A percentile compares a stretch with the other conserved stretches of the same genome.
Conservation (phyloP, 768 basidiomycete genomes). For the Phanerochaete carnosa region DNA sequence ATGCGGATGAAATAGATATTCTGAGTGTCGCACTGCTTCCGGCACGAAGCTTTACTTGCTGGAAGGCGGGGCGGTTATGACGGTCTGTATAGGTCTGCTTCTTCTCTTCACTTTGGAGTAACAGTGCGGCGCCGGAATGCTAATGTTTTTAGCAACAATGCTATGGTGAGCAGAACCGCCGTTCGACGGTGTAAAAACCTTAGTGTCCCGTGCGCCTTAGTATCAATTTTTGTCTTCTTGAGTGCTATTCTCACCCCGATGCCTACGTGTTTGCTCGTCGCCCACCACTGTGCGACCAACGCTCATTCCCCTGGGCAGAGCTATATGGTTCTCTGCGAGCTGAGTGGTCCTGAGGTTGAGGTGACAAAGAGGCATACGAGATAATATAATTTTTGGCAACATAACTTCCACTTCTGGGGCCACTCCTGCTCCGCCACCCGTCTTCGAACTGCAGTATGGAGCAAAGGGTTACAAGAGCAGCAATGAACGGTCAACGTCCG, state of each 20-base stretch:
- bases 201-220: conserved; percentile 64
- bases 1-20: conserved; percentile 61
- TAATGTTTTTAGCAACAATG: conserved; percentile 51
- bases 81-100: conserved; percentile 78
- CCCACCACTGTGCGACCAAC: conserved; percentile 41
- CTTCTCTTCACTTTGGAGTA: conserved; percentile 21
- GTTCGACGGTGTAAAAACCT: conserved; percentile 63
- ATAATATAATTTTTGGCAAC: conserved; percentile 36
- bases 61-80: conserved; percentile 69
- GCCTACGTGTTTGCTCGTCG: background rate
- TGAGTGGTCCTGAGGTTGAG: conserved; percentile 58
- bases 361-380: conserved; percentile 51
- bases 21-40: conserved; percentile 77
- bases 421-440: background rate
- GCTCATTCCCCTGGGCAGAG: conserved; percentile 64
- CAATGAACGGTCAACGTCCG: too few species aligned
- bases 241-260: conserved; percentile 31
- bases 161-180: conserved; percentile 60
- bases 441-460: too few species aligned
- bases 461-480: too few species aligned
- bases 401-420: conserved; percentile 9
- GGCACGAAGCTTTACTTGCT: conserved; percentile 66
- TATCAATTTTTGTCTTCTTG: conserved; percentile 57
- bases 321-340: conserved; percentile 58
- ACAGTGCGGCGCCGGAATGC: background rate